Evolutionary conservation across 306 rosid genomes (phyloP).

Genomic region (Myrica gale): DNA sequence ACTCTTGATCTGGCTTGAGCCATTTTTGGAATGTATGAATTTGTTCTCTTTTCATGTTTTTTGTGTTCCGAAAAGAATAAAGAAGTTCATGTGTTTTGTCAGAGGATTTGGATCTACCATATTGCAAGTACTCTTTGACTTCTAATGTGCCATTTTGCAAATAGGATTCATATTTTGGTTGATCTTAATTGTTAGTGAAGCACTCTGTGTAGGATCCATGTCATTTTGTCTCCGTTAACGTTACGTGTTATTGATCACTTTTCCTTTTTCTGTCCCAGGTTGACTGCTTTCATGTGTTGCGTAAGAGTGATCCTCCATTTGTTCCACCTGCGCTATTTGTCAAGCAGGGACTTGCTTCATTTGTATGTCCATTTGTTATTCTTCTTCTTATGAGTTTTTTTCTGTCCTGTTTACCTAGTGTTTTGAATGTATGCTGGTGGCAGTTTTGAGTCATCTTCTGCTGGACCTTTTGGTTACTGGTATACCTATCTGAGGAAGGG

Average conservation of each 20-base stretch:
- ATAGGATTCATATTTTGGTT: not conserved
- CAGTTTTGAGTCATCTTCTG: too few relatives aligned
- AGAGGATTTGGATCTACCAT: not conserved
- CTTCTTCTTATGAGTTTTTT: slow-evolving; percentile 17
- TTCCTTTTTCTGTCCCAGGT: slow-evolving; percentile 51
- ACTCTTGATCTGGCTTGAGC: not conserved
- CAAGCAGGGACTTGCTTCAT: slow-evolving; percentile 84
- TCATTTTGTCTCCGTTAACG: slow-evolving; percentile 11
- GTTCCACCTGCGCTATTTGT: slow-evolving; percentile 84
- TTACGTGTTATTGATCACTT: slow-evolving; percentile 1
- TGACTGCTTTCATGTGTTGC: slow-evolving; percentile 94
- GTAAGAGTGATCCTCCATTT: slow-evolving; percentile 94
- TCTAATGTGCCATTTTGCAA: not conserved
- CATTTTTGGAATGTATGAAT: not conserved
- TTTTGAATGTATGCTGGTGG: too few relatives aligned
- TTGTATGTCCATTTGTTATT: slow-evolving; percentile 57
- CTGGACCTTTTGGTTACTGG: too few relatives aligned
- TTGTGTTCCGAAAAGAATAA: not conserved
- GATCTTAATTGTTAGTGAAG: not conserved
- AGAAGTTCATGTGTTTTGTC: not conserved
- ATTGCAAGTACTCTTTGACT: not conserved
- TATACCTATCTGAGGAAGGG: too few relatives aligned
- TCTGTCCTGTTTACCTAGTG: not conserved
- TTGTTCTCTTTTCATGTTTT: slow-evolving; percentile 3
- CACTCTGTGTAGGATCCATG: not conserved